Conservation (phyloP, 1,139 yeast species). For the Geotrichum histeridarum region DNA sequence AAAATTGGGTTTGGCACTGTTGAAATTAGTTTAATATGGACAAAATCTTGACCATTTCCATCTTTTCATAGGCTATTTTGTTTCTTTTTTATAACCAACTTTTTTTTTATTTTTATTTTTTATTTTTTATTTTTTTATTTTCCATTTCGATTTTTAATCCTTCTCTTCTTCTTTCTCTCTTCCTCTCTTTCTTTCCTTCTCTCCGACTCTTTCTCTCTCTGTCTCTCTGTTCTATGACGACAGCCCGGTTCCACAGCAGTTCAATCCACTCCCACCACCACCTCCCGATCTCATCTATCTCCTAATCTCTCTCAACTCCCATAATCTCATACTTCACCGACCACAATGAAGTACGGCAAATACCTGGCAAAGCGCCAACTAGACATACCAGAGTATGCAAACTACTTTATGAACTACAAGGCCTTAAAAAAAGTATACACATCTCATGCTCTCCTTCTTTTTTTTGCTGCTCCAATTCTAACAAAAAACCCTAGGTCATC, state of each 20-base stretch:
- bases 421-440: conserved; percentile 62
- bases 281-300: neutral
- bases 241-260: neutral
- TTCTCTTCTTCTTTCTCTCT: neutral
- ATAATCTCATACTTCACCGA: neutral
- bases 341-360: conserved; percentile 78
- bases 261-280: neutral
- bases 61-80: no score
- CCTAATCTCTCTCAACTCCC: neutral
- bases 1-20: no score
- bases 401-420: conserved; percentile 90
- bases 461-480: neutral
- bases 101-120: no score
- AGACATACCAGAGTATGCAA: conserved; percentile 91
- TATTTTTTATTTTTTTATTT: neutral
- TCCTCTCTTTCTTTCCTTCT: neutral
- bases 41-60: no score
- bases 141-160: neutral
- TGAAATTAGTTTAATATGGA: no score
- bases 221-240: neutral
- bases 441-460: conserved; percentile 21
- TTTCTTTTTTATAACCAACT: no score
- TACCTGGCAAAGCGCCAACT: conserved; percentile 89
- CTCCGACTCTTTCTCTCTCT: neutral
- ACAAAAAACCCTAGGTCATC: conserved; percentile 35